Evolutionary conservation across 352 stramenopile species (phyloP).

Genomic region (Globisporangium emineosum): DNA sequence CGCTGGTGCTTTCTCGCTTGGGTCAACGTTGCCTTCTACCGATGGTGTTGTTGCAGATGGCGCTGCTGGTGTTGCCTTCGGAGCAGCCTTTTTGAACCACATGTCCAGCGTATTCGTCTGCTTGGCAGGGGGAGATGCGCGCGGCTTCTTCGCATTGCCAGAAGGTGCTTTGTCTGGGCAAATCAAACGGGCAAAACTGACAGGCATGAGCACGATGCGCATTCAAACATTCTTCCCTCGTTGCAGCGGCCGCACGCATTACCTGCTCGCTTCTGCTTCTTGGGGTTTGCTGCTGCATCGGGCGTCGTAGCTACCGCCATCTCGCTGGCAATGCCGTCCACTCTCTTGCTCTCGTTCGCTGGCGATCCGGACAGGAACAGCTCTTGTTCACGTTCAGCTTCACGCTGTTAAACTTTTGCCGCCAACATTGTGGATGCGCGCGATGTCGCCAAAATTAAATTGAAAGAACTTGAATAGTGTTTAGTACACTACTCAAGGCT

Average conservation of each 20-base stretch:
- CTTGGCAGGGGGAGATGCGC: slow-evolving; percentile 16
- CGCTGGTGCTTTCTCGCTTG: neutral
- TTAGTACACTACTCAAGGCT: neutral
- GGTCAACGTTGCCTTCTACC: no score
- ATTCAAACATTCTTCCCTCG: neutral
- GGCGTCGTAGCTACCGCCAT: slow-evolving; percentile 4
- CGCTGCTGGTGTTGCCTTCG: no score
- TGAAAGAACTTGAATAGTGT: neutral
- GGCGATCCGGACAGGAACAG: neutral
- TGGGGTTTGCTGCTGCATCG: slow-evolving; percentile 5
- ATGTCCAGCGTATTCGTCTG: slow-evolving; percentile 52
- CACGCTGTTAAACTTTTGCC: neutral
- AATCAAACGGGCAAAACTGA: neutral
- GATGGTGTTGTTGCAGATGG: no score
- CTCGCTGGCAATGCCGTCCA: neutral
- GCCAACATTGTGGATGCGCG: neutral
- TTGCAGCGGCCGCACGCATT: neutral
- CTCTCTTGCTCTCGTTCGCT: neutral
- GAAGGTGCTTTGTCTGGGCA: slow-evolving; percentile 2
- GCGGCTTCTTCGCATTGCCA: slow-evolving; percentile 13
- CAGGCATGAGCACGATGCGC: neutral
- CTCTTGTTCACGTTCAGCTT: neutral
- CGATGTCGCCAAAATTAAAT: slow-evolving; percentile 5
- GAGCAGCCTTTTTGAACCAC: slow-evolving; percentile 48
- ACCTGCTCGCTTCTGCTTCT: slow-evolving; percentile 18